Evolutionary conservation across 2,329 filamentous ascomycete species (phyloP), one percentile per base, ranked within the genome.

Genomic region (Clarireedia hainanense): DNA sequence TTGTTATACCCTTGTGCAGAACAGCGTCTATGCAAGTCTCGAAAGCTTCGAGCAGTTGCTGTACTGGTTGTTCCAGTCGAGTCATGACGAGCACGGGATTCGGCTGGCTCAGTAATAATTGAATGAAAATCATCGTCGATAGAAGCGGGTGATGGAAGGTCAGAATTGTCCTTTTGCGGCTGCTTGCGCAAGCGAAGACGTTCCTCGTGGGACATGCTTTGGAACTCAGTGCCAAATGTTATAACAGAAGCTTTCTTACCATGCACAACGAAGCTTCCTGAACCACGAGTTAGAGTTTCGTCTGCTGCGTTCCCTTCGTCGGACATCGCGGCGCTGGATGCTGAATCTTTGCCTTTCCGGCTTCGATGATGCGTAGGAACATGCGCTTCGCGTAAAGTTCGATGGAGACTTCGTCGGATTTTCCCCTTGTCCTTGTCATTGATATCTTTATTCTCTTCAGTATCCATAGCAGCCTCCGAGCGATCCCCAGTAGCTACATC

Each of bases 171-270:
- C 47, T 71, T 72, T 47, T 75, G 73, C 5, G 74, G 70, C 45
- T 74, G 72, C 61, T 80, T 88, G 54, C 84, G 79, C 49, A 85
- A 75, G 56, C 84, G 81, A 43, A 89, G 73, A 39, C 85, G 83
- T 65, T 91, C 87, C 58, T 92, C 88, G 0, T 83, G 79, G 0
- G 85, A 80, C 72, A 91, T 82, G 57, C 80, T 86, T 65, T 92
- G 86, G 75, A 96, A 85, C 64, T 96, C 92, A n/a, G 85, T 84
- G 7, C 91, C 91, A 68, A 99, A 95, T n/a, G 89, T 95, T 63
- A 99, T 89, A 55, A 99, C 89, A 1, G 91, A 96, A 2, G 94
- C 94, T 72, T 99, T 97, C 75, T 97, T 99, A 58, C 94, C 92
- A 67, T 99, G 94, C 4, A 99, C 85, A 4, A 94, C 95, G 70